These are phyloP conservation scores for Macroventuria anomochaeta DNA, from an alignment of 2,329 filamentous ascomycete species.

Conservation along the genomic window DNA sequence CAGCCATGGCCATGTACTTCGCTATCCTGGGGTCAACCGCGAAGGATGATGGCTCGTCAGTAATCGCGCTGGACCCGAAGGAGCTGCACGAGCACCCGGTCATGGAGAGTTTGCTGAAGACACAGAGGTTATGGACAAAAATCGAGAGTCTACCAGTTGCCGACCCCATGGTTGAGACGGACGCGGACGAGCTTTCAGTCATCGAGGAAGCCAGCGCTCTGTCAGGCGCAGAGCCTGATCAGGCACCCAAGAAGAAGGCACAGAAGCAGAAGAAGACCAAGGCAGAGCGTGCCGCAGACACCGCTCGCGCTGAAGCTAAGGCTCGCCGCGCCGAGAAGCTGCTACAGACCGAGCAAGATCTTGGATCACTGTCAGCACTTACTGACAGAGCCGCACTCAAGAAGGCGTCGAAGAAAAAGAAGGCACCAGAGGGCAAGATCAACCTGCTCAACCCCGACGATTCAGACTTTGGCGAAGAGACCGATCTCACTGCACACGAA, in stretches of 20 bases:
- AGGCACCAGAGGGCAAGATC: conserved; percentile 33
- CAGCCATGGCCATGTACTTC: conserved; percentile 90
- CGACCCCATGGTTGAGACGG: conserved; percentile 50
- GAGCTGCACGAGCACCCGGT: conserved; percentile 88
- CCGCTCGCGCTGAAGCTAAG: conserved; percentile 61
- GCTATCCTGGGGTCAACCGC: conserved; percentile 85
- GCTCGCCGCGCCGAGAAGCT: conserved; percentile 61
- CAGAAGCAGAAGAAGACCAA: conserved; percentile 55
- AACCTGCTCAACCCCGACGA: conserved; percentile 62
- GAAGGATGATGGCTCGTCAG: conserved; percentile 58
- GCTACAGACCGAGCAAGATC: conserved; percentile 69
- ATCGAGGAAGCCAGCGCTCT: conserved; percentile 43
- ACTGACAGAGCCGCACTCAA: conserved; percentile 56
- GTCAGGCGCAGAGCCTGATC: conserved; percentile 42
- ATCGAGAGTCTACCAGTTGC: conserved; percentile 69
- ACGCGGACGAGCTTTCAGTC: conserved; percentile 44
- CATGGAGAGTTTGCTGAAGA: conserved; percentile 83
- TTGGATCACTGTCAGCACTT: conserved; percentile 74
- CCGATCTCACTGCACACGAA: conserved; percentile 75
- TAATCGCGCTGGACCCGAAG: conserved; percentile 72
- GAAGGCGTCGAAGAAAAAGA: conserved; percentile 56
- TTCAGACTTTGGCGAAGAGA: conserved; percentile 94
- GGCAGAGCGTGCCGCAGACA: conserved; percentile 58
- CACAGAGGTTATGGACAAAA: conserved; percentile 79
- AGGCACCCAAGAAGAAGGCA: conserved; percentile 42